Evolutionary conservation across 2,329 filamentous ascomycete species (phyloP).

Genomic region (Colletotrichum chrysophilum): DNA sequence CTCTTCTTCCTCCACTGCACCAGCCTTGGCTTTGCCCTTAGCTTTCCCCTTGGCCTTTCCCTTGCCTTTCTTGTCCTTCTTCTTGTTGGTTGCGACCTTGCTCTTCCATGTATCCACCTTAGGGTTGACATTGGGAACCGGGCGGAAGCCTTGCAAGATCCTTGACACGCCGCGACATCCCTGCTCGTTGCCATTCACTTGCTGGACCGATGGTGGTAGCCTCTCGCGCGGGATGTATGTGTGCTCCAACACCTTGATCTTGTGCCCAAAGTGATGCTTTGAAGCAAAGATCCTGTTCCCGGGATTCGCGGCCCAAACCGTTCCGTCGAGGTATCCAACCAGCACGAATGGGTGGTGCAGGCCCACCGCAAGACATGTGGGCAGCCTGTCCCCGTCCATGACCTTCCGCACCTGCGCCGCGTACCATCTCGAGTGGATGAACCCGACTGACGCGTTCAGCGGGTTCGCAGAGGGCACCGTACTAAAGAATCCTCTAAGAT

Average conservation of each 20-base stretch:
- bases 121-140: conserved; percentile 55
- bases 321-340: conserved; percentile 59
- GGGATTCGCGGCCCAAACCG: conserved; percentile 54
- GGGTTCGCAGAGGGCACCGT: conserved; percentile 58
- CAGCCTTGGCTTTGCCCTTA: conserved; percentile 33
- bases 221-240: conserved; percentile 49
- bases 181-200: neutral
- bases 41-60: conserved; percentile 38
- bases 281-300: conserved; percentile 46
- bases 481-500: conserved; percentile 59
- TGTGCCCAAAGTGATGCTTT: conserved; percentile 41
- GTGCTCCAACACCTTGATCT: conserved; percentile 57
- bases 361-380: conserved; percentile 56
- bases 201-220: conserved; percentile 15
- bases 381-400: conserved; percentile 54
- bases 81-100: conserved; percentile 38
- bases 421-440: conserved; percentile 53
- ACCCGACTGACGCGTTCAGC: conserved; percentile 57
- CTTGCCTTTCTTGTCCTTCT: conserved; percentile 38
- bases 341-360: conserved; percentile 58
- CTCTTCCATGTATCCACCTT: conserved; percentile 46
- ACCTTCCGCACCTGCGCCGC: conserved; percentile 59
- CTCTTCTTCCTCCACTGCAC: conserved; percentile 35
- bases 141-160: conserved; percentile 56
- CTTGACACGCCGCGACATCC: conserved; percentile 49